Evolutionary conservation across 1,139 yeast species (phyloP).

Genomic region (Cylindricascospora bacillispora): DNA sequence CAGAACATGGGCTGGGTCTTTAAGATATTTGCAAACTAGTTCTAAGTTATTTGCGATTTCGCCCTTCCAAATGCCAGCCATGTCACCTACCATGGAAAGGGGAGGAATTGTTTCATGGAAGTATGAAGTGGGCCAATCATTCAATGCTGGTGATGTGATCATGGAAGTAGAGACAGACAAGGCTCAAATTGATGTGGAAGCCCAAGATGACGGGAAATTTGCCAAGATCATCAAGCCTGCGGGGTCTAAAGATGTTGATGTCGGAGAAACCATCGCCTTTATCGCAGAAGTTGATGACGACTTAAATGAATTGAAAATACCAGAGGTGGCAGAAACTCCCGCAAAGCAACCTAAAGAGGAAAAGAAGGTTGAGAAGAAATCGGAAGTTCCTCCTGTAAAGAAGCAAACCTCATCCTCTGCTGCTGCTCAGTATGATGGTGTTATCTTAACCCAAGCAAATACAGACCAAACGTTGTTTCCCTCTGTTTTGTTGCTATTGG

Average conservation of each 20-base stretch:
- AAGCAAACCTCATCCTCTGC: slow-evolving; percentile 5
- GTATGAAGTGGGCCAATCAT: slow-evolving; percentile 66
- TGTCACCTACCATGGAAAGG: slow-evolving; percentile 98
- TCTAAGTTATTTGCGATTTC: neutral
- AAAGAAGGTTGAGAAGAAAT: slow-evolving; percentile 39
- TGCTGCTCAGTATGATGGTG: slow-evolving; percentile 2
- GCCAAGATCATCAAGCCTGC: slow-evolving; percentile 62
- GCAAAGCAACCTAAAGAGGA: slow-evolving; percentile 7
- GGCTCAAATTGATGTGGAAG: slow-evolving; percentile 88
- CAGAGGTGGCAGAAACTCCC: slow-evolving; percentile 29
- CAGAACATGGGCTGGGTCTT: too few relatives aligned
- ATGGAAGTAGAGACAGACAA: slow-evolving; percentile 89
- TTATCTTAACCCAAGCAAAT: slow-evolving; percentile 34
- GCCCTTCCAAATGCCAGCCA: slow-evolving; percentile 86
- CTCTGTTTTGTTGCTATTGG: slow-evolving; percentile 60
- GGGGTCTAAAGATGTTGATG: slow-evolving; percentile 69
- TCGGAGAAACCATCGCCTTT: slow-evolving; percentile 82
- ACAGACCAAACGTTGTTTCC: slow-evolving; percentile 62
- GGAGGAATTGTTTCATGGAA: slow-evolving; percentile 98
- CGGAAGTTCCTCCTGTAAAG: slow-evolving; percentile 10
- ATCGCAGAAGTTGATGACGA: slow-evolving; percentile 86
- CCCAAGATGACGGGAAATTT: slow-evolving; percentile 80
- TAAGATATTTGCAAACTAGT: too few relatives aligned
- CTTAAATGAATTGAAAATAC: slow-evolving; percentile 47
- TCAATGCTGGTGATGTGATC: slow-evolving; percentile 73